Base-by-base conservation (phyloP, 768 basidiomycete species). In the Lactifluus subvellereus region DNA sequence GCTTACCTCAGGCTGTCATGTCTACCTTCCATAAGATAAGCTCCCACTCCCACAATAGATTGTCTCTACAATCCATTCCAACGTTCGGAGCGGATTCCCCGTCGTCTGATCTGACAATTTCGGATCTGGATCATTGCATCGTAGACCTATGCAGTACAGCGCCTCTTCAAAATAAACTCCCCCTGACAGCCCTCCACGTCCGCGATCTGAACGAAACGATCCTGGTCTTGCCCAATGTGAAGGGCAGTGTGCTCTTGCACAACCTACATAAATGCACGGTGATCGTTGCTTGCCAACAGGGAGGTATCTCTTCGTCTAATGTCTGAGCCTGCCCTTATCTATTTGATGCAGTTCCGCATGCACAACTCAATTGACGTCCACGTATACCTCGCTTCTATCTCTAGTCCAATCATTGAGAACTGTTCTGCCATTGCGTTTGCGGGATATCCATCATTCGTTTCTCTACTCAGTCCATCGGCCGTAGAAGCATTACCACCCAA, bases 221-320 rank as follows among this genome's bases (percentile, higher is more conserved):
- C 3, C 71, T 96, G 22, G 71, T 94, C 16, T 75, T 91, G 7
- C 89, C 90, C 0, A 68, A 69, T 11, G 76, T 91, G 22, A 70
- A 80, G 7, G 90, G 92, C 1, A 94, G 91, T 68, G 82, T 87
- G 9, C 75, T 95, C 57, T 72, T 94, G 1, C 83, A 90, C 66
- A 80, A 86, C 64, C 67, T 93, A 35, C 73, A 74, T 20, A 72
- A 78, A 18, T 92, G 88, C 66, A 74, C 85, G 4, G 71, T 95
- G n/a, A 82, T 83, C 11, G 75, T 89, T 4, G 86, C 84, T 1
- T 89, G 88, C 68, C 93, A 91, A 70, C 94, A 96, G 81, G 94
- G 92, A 69, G 33, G 75, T 42, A 38, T 43, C 16, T 45, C 32
- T 11, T 40, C 20, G 32, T 27, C n/a, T 37, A n/a, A 45, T 14